Percentiles rank a stretch among this genome's conserved stretches.
Conservation (phyloP, 2,329 filamentous ascomycete species). For the Stenocarpella maydis region DNA sequence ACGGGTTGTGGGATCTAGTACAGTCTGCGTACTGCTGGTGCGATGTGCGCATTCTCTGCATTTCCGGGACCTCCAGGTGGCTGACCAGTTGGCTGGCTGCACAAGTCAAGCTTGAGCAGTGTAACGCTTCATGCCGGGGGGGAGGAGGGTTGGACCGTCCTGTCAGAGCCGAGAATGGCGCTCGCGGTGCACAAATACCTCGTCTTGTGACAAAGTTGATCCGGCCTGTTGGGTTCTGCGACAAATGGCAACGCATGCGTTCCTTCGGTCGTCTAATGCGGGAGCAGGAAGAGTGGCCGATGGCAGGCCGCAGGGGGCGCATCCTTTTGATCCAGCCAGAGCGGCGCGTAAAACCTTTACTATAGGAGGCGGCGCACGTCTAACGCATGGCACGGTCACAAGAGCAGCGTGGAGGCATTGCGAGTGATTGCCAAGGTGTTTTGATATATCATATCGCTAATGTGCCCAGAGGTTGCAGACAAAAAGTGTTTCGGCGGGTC, state of each 20-base stretch:
- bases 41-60: not conserved
- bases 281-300: constrained; percentile 1
- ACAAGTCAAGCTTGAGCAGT: constrained; percentile 15
- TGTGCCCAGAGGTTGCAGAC: constrained; percentile 13
- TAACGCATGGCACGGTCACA: constrained; percentile 8
- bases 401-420: not conserved
- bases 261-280: not conserved
- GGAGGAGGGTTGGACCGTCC: too few relatives aligned
- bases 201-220: constrained; percentile 3
- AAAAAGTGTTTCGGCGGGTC: constrained; percentile 22
- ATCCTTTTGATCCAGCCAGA: not conserved
- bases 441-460: constrained; percentile 23
- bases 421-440: constrained; percentile 18
- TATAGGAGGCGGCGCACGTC: not conserved
- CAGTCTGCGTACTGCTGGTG: not conserved
- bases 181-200: constrained; percentile 2
- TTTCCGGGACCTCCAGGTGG: not conserved
- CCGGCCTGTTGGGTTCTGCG: constrained; percentile 6
- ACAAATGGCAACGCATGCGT: not conserved
- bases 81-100: constrained; percentile 5
- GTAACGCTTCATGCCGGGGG: constrained; percentile 8
- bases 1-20: not conserved
- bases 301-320: not conserved
- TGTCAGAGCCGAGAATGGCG: constrained; percentile 5
- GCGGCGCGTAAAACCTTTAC: not conserved